A percentile compares a stretch with the other conserved stretches of the same genome.
phyloP scores from a whole-genome alignment of 2,329 filamentous ascomycete species.

The Fusarium sp. region DNA sequence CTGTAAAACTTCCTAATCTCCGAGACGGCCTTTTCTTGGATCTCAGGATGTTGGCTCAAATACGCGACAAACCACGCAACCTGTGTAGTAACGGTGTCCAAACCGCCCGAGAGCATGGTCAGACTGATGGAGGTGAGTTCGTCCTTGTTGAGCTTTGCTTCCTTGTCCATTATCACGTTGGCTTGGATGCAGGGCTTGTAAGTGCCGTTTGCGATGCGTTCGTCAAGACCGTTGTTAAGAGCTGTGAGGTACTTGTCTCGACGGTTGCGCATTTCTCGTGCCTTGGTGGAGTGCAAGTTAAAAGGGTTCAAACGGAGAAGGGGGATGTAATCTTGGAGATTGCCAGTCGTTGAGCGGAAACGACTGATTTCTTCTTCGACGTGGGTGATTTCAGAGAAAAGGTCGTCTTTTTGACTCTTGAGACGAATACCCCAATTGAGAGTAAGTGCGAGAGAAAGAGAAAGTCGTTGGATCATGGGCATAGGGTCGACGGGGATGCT shows the following conservation, averaged over 20 bases:
- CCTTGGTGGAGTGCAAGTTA: conserved; percentile 67
- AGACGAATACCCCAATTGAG: conserved; percentile 75
- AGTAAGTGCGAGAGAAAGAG: conserved; percentile 70
- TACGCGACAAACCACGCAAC: conserved; percentile 74
- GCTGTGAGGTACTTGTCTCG: conserved; percentile 69
- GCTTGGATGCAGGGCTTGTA: conserved; percentile 75
- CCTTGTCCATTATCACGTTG: conserved; percentile 73
- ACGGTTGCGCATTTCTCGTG: conserved; percentile 68
- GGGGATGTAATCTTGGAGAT: conserved; percentile 72
- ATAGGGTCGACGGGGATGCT: conserved; percentile 69
- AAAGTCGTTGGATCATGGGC: conserved; percentile 75
- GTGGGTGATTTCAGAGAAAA: conserved; percentile 73
- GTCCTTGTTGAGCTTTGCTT: conserved; percentile 70
- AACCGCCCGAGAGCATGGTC: conserved; percentile 75
- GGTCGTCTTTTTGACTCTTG: conserved; percentile 65
- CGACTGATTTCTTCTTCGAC: conserved; percentile 71
- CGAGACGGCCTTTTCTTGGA: conserved; percentile 69
- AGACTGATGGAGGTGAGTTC: conserved; percentile 74
- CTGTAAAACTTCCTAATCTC: conserved; percentile 68
- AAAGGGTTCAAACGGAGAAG: conserved; percentile 71
- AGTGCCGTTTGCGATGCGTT: conserved; percentile 69
- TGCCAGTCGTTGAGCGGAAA: conserved; percentile 70
- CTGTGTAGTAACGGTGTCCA: conserved; percentile 75
- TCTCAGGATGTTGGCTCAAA: conserved; percentile 68
- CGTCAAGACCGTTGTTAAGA: conserved; percentile 69